phyloP scores from a whole-genome alignment of 352 stramenopile species.

The Pythium chondricola region DNA sequence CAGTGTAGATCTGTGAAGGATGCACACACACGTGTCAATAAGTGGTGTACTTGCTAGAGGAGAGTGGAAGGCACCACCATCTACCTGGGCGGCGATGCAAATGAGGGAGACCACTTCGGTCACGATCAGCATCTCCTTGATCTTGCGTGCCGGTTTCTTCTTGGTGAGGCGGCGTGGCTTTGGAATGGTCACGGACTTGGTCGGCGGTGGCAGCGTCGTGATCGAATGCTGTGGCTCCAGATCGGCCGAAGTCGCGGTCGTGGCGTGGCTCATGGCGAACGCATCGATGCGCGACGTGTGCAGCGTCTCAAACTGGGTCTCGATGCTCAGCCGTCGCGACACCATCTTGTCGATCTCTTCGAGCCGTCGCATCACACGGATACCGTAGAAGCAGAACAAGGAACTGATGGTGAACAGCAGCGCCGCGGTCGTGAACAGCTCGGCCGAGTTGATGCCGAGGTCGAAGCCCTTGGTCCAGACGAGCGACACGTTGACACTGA shows the following conservation, averaged over 20 bases:
- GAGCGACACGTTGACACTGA: slow-evolving; percentile 21
- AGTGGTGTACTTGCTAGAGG: neutral
- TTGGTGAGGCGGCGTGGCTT: slow-evolving; percentile 19
- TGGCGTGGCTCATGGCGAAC: slow-evolving; percentile 4
- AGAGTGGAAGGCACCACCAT: neutral
- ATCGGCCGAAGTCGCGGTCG: slow-evolving; percentile 11
- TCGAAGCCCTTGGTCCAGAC: slow-evolving; percentile 35
- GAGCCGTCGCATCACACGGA: slow-evolving; percentile 33
- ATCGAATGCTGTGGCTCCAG: slow-evolving; percentile 3
- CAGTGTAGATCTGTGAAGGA: slow-evolving; percentile 34
- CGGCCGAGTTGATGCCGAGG: slow-evolving; percentile 16
- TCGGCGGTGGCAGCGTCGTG: neutral
- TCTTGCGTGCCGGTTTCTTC: slow-evolving; percentile 26
- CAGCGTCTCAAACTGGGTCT: slow-evolving; percentile 16
- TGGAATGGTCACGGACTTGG: slow-evolving; percentile 1
- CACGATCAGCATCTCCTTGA: slow-evolving; percentile 47
- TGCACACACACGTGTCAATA: neutral
- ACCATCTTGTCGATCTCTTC: slow-evolving; percentile 34
- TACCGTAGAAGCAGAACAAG: slow-evolving; percentile 23
- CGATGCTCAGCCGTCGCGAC: slow-evolving; percentile 13
- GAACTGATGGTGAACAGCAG: slow-evolving; percentile 22
- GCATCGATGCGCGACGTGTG: slow-evolving; percentile 8
- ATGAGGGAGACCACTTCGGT: slow-evolving; percentile 32
- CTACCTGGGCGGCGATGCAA: slow-evolving; percentile 34
- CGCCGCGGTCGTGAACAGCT: slow-evolving; percentile 20